Evolutionary conservation across 2,329 filamentous ascomycete species (phyloP).

Genomic region (Stagonosporopsis vannaccii): DNA sequence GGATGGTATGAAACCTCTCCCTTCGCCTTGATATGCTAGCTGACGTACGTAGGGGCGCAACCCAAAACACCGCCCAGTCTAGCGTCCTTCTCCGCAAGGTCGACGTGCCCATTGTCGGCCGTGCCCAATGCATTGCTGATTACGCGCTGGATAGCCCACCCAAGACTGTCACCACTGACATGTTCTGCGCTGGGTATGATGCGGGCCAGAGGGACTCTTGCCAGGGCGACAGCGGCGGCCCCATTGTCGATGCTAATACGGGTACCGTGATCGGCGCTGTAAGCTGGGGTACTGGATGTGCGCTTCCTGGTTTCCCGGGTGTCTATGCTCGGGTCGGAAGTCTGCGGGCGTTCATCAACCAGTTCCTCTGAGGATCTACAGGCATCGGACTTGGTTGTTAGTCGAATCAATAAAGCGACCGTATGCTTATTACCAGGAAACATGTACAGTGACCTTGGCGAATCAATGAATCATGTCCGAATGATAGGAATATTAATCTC

Average conservation of each 20-base stretch:
- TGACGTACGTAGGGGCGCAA: constrained; percentile 21
- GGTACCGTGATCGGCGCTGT: constrained; percentile 25
- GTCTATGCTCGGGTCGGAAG: constrained; percentile 30
- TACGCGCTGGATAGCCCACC: constrained; percentile 16
- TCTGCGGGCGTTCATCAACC: constrained; percentile 2
- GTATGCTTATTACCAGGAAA: no score
- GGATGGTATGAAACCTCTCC: constrained; percentile 34
- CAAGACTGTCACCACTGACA: constrained; percentile 30
- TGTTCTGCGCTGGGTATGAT: constrained; percentile 35
- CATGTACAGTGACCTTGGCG: no score
- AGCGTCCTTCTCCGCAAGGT: constrained; percentile 33
- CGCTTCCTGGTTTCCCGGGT: constrained; percentile 27
- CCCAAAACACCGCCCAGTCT: constrained; percentile 17
- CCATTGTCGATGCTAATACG: constrained; percentile 27
- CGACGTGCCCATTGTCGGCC: constrained; percentile 34
- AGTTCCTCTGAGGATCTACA: neutral
- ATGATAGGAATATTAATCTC: no score
- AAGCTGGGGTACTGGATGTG: constrained; percentile 37
- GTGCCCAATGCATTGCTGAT: constrained; percentile 23
- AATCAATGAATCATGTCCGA: no score
- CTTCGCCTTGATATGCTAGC: neutral
- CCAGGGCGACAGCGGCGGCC: constrained; percentile 42
- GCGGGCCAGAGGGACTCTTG: constrained; percentile 41
- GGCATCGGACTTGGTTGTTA: neutral
- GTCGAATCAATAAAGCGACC: no score